Evolutionary conservation across 805 yeast genomes (phyloP), one percentile per base, ranked within the genome.

Genomic region (Zygoascus bituminiphila): DNA sequence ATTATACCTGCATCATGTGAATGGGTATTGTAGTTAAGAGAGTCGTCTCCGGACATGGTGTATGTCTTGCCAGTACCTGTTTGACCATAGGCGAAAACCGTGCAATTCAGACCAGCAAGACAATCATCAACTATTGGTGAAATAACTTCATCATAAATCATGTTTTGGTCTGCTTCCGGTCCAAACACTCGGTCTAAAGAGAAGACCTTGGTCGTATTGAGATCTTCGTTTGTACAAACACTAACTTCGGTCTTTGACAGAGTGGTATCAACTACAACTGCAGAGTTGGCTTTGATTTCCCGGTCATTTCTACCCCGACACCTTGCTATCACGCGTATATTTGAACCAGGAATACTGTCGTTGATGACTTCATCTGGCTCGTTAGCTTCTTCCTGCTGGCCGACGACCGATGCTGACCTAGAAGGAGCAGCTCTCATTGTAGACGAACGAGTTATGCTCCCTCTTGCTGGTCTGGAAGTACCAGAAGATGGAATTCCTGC

Each of bases 81-180:
- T 74, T 87, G 94, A 4, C 96, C 96, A 65, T 88, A 88, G 0
- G 93, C 95, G 55, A 88, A 72, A 24, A 87, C 74, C 0, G 95
- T 84, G 55, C 88, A 87, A 61, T 86, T 87, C 61, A 81, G 84
- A 19, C 91, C 94, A 46, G 73, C 68, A 49, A 88, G 66, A 51
- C 88, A 75, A 53, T 89, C 95, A 22, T 74, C 72, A 44, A 82
- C 72, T 47, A 80, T 64, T 10, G 81, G 81, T 26, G 74, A 67
- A 0, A 89, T 94, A 17, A 82, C 82, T 22, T 76, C 76, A 20
- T 80, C 77, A 56, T 81, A 88, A 1, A 88, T 62, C 35, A 73
- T 67, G 40, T 71, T 67, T 63, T 88, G 96, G 57, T 80, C 88
- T 2, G 91, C 81, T 52, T 79, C 82, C 1, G 94, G 81, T 0